phyloP scores from a whole-genome alignment of 2,329 filamentous ascomycete species.

The Fusarium piperis region DNA sequence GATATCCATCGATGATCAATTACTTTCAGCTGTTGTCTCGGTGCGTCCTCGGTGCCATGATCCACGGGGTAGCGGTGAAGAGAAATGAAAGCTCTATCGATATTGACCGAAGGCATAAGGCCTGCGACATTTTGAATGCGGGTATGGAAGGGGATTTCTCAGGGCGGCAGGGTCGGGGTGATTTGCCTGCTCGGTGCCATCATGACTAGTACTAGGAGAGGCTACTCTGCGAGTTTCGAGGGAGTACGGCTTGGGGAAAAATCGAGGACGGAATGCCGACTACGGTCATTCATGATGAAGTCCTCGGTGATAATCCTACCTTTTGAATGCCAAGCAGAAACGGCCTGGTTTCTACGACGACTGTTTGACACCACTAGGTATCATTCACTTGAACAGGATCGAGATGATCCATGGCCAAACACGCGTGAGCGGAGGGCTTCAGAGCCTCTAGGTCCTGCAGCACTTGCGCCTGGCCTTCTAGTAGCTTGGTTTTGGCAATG shows the following conservation, averaged over 20 bases:
- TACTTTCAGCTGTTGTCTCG: slow-evolving; percentile 13
- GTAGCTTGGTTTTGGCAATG: background rate
- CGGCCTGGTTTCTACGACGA: background rate
- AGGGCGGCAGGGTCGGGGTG: background rate
- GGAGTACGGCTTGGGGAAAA: background rate
- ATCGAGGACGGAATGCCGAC: background rate
- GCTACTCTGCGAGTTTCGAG: background rate
- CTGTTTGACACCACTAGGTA: background rate
- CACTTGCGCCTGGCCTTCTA: background rate
- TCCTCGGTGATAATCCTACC: background rate
- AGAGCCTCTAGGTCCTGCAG: background rate
- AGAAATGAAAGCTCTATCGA: background rate
- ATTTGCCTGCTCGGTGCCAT: background rate
- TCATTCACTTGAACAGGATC: background rate
- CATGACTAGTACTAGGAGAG: background rate
- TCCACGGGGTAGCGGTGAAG: background rate
- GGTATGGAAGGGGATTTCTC: background rate
- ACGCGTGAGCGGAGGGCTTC: background rate
- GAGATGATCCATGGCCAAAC: background rate
- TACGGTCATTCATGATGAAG: background rate
- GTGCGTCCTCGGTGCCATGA: slow-evolving; percentile 18
- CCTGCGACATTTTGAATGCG: background rate
- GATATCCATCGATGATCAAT: background rate
- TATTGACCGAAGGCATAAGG: background rate
- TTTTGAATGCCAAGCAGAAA: background rate